Evolutionary conservation across 768 basidiomycete species (phyloP).

Genomic region (Agaricus subrufescens): DNA sequence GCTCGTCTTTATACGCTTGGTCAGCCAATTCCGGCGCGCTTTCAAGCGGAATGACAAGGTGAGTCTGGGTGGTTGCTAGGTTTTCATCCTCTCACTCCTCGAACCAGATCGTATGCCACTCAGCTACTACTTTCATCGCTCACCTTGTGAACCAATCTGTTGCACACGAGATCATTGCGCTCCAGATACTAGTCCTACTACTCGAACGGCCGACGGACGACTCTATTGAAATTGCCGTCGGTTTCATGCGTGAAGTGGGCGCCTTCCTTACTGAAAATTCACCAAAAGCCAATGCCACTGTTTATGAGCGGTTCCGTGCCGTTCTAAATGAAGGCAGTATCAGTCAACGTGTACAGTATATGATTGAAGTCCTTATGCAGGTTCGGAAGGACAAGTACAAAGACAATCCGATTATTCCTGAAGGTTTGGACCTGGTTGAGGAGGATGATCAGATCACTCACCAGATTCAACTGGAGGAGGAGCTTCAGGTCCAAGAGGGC

Average conservation of each 20-base stretch:
- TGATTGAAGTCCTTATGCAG: conserved; percentile 99
- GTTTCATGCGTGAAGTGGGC: conserved; percentile 96
- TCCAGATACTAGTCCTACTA: conserved; percentile 93
- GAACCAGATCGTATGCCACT: conserved; percentile 82
- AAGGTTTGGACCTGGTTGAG: conserved; percentile 94
- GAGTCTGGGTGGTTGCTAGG: conserved; percentile 16
- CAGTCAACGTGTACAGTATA: conserved; percentile 96
- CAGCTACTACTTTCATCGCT: conserved; percentile 85
- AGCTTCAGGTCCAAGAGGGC: conserved; percentile 90
- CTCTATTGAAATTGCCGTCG: conserved; percentile 97
- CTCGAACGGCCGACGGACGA: conserved; percentile 96
- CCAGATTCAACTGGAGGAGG: conserved; percentile 86
- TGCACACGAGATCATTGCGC: conserved; percentile 89
- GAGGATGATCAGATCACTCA: conserved; percentile 99
- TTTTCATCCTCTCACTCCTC: background rate
- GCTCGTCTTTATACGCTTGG: conserved; percentile 78
- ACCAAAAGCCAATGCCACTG: conserved; percentile 90
- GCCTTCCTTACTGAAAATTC: conserved; percentile 91
- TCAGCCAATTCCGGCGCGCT: conserved; percentile 91
- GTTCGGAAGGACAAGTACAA: conserved; percentile 99
- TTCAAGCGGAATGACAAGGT: conserved; percentile 99
- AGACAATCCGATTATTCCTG: conserved; percentile 92
- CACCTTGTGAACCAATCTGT: conserved; percentile 93
- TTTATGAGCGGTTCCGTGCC: conserved; percentile 95
- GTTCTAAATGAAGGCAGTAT: conserved; percentile 94